phyloP scores from a whole-genome alignment of 805 yeast genomes.

The Hermanozyma aechmeae region DNA sequence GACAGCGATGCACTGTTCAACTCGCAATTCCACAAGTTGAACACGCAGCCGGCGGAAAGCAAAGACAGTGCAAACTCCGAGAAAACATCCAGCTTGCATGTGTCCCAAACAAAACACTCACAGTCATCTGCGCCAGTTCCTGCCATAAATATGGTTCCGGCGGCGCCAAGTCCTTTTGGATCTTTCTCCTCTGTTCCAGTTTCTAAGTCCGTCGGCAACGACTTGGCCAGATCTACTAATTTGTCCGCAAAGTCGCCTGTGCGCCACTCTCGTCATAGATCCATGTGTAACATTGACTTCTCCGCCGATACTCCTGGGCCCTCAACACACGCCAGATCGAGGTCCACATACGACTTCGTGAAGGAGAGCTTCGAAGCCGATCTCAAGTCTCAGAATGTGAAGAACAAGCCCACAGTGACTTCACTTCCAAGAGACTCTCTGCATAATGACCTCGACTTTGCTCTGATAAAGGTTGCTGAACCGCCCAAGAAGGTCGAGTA shows the following conservation, averaged over 20 bases:
- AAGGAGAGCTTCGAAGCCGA: not conserved
- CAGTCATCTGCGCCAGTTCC: too few species aligned
- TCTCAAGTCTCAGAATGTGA: not conserved
- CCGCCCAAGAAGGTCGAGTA: conserved; percentile 29
- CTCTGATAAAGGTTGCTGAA: conserved; percentile 17
- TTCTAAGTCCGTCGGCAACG: too few species aligned
- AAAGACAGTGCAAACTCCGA: too few species aligned
- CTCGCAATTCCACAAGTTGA: conserved; percentile 10
- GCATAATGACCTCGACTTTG: not conserved
- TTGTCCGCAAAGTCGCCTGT: conserved; percentile 12
- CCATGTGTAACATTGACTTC: conserved; percentile 25
- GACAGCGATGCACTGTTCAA: conserved; percentile 19
- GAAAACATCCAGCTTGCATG: too few species aligned
- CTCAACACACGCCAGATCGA: conserved; percentile 4
- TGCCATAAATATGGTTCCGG: too few species aligned
- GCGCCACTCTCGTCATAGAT: conserved; percentile 30
- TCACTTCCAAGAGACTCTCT: not conserved
- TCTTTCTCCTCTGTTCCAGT: too few species aligned
- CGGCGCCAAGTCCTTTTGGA: too few species aligned
- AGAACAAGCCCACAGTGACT: not conserved
- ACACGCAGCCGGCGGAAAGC: too few species aligned
- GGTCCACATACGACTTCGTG: conserved; percentile 1
- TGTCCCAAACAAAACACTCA: too few species aligned
- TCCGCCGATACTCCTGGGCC: conserved; percentile 1
- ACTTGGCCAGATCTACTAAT: too few species aligned